Evolutionary conservation across 495 filamentous ascomycete species (phyloP).

Genomic region (Clavariopsis aquatica): DNA sequence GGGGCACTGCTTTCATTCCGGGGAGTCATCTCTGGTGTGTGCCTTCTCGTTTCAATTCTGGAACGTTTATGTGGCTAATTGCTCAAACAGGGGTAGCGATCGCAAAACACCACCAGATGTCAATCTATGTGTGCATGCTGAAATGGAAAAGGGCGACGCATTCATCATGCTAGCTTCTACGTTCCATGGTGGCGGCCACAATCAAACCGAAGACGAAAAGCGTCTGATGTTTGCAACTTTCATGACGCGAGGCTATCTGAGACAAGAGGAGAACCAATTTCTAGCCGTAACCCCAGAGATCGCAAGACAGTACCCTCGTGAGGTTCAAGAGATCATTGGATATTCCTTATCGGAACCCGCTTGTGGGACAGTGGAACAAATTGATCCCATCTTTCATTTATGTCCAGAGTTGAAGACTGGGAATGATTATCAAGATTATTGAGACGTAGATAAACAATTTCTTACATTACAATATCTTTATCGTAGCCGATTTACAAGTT

Average conservation of each 20-base stretch:
- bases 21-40: constrained; percentile 17
- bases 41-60: background rate
- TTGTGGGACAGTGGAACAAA: constrained; percentile 9
- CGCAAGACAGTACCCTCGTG: constrained; percentile 6
- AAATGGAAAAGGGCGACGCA: constrained; percentile 13
- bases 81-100: background rate
- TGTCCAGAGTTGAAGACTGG: background rate
- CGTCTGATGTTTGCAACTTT: constrained; percentile 20
- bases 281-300: background rate
- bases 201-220: constrained; percentile 20
- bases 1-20: constrained; percentile 12
- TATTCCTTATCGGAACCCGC: background rate
- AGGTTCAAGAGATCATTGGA: background rate
- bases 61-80: no score
- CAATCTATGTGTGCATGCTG: constrained; percentile 4
- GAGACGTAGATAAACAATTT: background rate
- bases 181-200: constrained; percentile 25
- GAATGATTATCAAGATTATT: constrained; percentile 2
- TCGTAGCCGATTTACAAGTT: no score
- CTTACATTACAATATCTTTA: background rate
- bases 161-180: constrained; percentile 19
- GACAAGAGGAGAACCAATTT: constrained; percentile 26
- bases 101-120: constrained; percentile 8
- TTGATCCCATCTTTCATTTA: background rate
- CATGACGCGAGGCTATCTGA: constrained; percentile 9